Evolutionary conservation across 768 basidiomycete genomes (phyloP).

Genomic region (Cubamyces lactineus): DNA sequence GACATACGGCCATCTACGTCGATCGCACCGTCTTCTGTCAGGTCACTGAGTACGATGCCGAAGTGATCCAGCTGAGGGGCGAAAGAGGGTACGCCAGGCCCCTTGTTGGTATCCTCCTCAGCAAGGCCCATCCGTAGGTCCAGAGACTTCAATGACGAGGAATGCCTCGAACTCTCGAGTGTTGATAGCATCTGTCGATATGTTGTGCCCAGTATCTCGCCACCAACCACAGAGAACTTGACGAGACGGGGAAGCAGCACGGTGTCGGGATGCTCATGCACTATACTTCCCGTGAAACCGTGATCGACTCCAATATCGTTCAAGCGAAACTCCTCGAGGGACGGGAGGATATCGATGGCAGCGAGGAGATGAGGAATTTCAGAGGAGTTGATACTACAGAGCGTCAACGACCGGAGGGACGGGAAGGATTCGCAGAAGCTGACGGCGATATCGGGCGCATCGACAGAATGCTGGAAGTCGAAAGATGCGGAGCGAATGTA

Average conservation of each 20-base stretch:
- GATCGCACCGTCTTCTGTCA: too few species aligned
- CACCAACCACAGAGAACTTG: neutral
- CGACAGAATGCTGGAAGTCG: too few species aligned
- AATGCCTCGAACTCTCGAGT: too few species aligned
- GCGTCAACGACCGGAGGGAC: neutral
- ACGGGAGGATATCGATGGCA: neutral
- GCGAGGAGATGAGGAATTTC: neutral
- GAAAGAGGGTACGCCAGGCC: neutral
- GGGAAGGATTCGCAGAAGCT: neutral
- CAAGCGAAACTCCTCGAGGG: neutral
- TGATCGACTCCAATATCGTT: neutral
- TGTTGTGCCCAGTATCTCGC: too few species aligned
- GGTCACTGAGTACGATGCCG: neutral
- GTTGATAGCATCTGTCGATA: too few species aligned
- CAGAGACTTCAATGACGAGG: neutral
- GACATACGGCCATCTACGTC: too few species aligned
- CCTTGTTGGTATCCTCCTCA: too few species aligned
- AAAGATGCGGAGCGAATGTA: too few species aligned
- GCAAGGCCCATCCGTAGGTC: too few species aligned
- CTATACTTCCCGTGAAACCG: neutral
- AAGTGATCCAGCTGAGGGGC: neutral
- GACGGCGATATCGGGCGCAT: too few species aligned
- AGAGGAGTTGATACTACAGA: neutral
- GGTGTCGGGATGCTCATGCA: neutral
- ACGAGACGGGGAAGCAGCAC: neutral